A percentile compares a stretch with the other conserved stretches of the same genome.
Conservation (phyloP, 148 eudicot genomes). For the Nyssa sinensis region DNA sequence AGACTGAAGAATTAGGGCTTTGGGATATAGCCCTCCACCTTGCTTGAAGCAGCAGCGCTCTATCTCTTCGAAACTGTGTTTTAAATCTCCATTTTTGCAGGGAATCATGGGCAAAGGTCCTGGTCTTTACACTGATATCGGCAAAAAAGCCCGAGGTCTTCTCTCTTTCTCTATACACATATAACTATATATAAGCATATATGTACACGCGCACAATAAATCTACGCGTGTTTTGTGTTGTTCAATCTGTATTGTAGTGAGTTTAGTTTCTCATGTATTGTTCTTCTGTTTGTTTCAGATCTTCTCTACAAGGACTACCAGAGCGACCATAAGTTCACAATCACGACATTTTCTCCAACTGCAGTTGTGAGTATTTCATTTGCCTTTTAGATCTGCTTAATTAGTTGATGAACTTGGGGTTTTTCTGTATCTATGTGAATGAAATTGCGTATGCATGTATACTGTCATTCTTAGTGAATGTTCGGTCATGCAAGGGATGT, state of each 20-base stretch:
- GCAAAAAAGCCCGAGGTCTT: slow-evolving; percentile 67
- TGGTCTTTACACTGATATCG: slow-evolving; percentile 76
- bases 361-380: slow-evolving; percentile 60
- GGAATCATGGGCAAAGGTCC: slow-evolving; percentile 76
- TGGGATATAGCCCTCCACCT: neutral
- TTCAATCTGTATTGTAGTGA: neutral
- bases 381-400: neutral
- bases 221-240: neutral
- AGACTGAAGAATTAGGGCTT: slow-evolving; percentile 15
- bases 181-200: neutral
- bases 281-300: slow-evolving; percentile 32
- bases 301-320: slow-evolving; percentile 76
- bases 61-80: neutral
- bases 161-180: neutral
- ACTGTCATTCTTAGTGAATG: neutral
- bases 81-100: neutral
- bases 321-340: slow-evolving; percentile 70
- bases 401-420: neutral
- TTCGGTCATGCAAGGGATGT: neutral
- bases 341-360: slow-evolving; percentile 70
- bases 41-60: neutral
- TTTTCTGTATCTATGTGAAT: neutral
- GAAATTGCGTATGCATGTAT: neutral
- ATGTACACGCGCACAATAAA: neutral
- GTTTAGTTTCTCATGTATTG: slow-evolving; percentile 1